Evolutionary conservation across 2,329 filamentous ascomycete genomes (phyloP).

Genomic region (Emergomyces pasteurianus): DNA sequence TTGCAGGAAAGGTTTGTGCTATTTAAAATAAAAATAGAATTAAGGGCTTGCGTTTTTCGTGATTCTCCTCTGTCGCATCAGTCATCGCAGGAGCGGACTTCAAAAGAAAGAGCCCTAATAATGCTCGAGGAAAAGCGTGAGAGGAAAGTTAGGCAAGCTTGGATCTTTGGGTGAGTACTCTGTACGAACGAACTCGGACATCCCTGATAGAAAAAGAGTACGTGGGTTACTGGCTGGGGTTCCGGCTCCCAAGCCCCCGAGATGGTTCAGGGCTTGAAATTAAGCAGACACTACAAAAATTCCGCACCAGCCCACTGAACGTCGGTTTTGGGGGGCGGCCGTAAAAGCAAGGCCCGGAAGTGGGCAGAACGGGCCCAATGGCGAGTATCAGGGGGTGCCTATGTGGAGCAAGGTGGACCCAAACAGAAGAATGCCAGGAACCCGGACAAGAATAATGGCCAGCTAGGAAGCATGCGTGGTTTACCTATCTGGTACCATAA

Average conservation of each 20-base stretch:
- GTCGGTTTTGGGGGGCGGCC: not conserved
- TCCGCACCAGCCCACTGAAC: not conserved
- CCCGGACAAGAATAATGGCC: not conserved
- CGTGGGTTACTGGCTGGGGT: not conserved
- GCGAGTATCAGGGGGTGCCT: not conserved
- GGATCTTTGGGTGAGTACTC: conserved; percentile 3
- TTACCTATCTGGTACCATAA: not conserved
- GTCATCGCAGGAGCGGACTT: not conserved
- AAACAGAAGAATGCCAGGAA: not conserved
- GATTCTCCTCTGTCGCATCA: not conserved
- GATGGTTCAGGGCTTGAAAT: conserved; percentile 1
- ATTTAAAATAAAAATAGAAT: not conserved
- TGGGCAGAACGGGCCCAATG: not conserved
- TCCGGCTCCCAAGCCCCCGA: conserved; percentile 4
- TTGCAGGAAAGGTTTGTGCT: not conserved
- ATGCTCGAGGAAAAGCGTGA: not conserved
- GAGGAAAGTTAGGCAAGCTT: conserved; percentile 4
- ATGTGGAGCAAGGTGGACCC: not conserved
- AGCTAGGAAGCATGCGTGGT: not conserved
- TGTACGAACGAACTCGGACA: not conserved
- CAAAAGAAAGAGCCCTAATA: conserved; percentile 4
- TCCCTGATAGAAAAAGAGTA: conserved; percentile 4
- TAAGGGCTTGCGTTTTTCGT: not conserved
- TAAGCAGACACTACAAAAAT: not conserved
- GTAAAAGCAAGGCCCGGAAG: not conserved